These are phyloP conservation scores for Geranomyces variabilis DNA, from an alignment of 192 early-diverging fungal genomes.

Conservation along the genomic window DNA sequence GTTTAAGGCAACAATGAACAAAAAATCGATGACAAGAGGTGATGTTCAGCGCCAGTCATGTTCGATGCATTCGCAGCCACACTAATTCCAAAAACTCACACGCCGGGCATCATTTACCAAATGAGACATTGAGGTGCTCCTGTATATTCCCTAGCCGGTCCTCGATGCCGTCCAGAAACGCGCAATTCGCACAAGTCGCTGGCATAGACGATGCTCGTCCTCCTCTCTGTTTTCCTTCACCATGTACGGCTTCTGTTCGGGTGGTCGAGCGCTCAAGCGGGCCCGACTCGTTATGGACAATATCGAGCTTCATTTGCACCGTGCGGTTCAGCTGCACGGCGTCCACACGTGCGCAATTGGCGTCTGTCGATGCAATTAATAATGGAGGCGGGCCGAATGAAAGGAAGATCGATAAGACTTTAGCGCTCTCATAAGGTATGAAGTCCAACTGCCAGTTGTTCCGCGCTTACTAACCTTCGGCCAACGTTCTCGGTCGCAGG, in stretches of 20 bases:
- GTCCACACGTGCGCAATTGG: constrained; percentile 71
- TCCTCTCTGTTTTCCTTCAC: background rate
- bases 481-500: constrained; percentile 32
- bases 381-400: background rate
- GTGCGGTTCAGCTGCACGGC: constrained; percentile 72
- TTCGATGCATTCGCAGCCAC: background rate
- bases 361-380: no score
- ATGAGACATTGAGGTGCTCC: constrained; percentile 71
- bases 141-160: constrained; percentile 75
- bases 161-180: constrained; percentile 43
- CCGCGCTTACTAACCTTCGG: constrained; percentile 9
- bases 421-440: background rate
- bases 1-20: no score
- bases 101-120: constrained; percentile 44
- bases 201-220: constrained; percentile 10
- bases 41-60: no score
- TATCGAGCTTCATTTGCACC: constrained; percentile 77
- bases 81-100: no score
- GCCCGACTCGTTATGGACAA: constrained; percentile 66
- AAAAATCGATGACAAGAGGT: background rate
- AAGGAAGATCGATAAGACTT: background rate
- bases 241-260: background rate
- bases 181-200: background rate
- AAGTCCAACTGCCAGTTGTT: no score
- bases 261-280: constrained; percentile 63